Evolutionary conservation across 805 yeast species (phyloP), one percentile per base, ranked within the genome.

Genomic region (Spathaspora passalidarum): DNA sequence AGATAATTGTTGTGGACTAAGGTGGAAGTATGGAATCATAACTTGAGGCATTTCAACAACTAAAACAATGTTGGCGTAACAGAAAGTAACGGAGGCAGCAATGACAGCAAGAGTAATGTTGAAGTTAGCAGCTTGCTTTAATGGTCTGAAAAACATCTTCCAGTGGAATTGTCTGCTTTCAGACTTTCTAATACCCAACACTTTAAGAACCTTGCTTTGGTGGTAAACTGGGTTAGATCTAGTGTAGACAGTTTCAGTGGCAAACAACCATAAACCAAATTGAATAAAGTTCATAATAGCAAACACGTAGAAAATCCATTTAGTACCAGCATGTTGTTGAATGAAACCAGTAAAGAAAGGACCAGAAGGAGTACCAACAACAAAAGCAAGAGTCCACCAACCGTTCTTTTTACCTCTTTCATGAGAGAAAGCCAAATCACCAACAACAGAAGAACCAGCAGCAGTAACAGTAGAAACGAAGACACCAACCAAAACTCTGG

Each of bases 21-120:
- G 48, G 11, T 47, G 44, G 41, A 55, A 60, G 40, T 47, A 46
- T 25, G 42, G 48, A 18, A 51, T 55, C 45, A 53, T 52, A 6
- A 55, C 49, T 29, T 51, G 48, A 11, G 64, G 59, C 38, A 57
- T 42, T 43, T 60, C 64, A n/a, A 60, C 62, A 16, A 52, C 52
- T 9, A 54, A 45, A 10, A 50, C 59, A 20, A 58, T 52, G 41
- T 57, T 60, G 8, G 59, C 60, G 34, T 54, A 60, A 19, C 54
- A 48, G 47, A 56, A 60, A 3, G 56, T 52, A 20, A 60, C 43
- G 1, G 57, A 50, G 17, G 50, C 49, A 8, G 61, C 53, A 11
- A 55, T 17, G 1, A 50, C 49, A 2, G 61, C 56, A n/a, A 55
- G 18, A 8, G 47, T 22, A 10, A 59, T 54, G 10, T 47, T 43